Percentiles rank a stretch among this genome's conserved stretches.
phyloP scores from a whole-genome alignment of 371 early-diverging fungal genomes.

The Dichotomocladium elegans region DNA sequence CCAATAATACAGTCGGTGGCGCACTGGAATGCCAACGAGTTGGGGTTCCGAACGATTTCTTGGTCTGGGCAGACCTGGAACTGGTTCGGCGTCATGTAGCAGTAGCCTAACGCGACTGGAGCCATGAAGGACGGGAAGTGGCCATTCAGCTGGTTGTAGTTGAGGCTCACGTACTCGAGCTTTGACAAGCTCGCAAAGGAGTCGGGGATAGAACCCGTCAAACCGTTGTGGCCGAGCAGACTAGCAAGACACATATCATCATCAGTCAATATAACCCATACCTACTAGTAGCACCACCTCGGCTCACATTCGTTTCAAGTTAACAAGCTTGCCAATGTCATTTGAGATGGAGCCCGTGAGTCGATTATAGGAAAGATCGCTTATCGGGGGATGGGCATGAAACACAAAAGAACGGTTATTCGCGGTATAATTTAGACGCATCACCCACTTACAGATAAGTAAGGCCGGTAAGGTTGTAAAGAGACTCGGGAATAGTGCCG shows the following conservation, averaged over 20 bases:
- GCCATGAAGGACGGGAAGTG: constrained; percentile 44
- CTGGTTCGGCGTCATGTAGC: constrained; percentile 47
- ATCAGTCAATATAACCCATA: no score
- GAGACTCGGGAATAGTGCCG: constrained; percentile 34
- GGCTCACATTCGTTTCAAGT: constrained; percentile 43
- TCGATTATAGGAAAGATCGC: constrained; percentile 53
- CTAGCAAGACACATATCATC: constrained; percentile 19
- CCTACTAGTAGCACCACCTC: no score
- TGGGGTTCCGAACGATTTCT: constrained; percentile 29
- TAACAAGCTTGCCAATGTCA: constrained; percentile 38
- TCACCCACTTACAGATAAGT: constrained; percentile 23
- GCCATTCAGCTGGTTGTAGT: constrained; percentile 48
- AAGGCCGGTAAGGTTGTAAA: constrained; percentile 25
- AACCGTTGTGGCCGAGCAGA: constrained; percentile 42
- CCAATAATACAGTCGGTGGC: constrained; percentile 34
- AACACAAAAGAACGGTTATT: no score
- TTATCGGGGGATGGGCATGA: background rate
- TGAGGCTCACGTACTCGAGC: constrained; percentile 42
- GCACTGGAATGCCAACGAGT: constrained; percentile 52
- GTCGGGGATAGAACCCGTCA: constrained; percentile 42
- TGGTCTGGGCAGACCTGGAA: constrained; percentile 49
- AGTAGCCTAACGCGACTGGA: constrained; percentile 39
- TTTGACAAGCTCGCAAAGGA: constrained; percentile 33
- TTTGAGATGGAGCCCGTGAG: constrained; percentile 42
- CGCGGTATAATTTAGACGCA: no score